These are phyloP conservation scores for Calonectria pauciramosa DNA, from an alignment of 2,329 filamentous ascomycete genomes.

Conservation along the genomic window DNA sequence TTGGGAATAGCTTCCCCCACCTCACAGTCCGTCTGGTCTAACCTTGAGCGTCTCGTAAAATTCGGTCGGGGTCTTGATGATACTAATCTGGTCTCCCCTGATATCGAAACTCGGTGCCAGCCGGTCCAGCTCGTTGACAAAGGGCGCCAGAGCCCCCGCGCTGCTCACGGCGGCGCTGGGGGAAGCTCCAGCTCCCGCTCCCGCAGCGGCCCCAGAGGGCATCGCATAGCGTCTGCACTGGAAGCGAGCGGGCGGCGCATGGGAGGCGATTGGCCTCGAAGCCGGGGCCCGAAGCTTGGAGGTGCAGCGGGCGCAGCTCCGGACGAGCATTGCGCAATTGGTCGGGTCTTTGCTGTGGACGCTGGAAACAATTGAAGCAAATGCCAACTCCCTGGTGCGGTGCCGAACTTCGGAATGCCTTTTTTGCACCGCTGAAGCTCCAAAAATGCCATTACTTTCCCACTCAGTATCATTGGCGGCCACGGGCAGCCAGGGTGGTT, in stretches of 20 bases:
- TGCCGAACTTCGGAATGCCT: slow-evolving; percentile 13
- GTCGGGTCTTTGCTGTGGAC: neutral
- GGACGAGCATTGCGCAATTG: slow-evolving; percentile 50
- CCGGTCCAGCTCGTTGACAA: slow-evolving; percentile 82
- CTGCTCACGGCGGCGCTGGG: slow-evolving; percentile 45
- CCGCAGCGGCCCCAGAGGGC: slow-evolving; percentile 39
- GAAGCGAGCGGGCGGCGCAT: slow-evolving; percentile 49
- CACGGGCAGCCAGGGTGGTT: slow-evolving; percentile 3
- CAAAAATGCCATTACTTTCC: slow-evolving; percentile 33
- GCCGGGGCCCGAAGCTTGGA: slow-evolving; percentile 42
- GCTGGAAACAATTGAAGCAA: neutral
- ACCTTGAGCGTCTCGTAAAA: slow-evolving; percentile 96
- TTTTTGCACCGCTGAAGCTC: slow-evolving; percentile 19
- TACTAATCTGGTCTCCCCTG: slow-evolving; percentile 81
- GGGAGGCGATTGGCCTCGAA: slow-evolving; percentile 40
- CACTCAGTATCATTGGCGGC: slow-evolving; percentile 41
- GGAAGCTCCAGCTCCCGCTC: slow-evolving; percentile 18
- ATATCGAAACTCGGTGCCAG: slow-evolving; percentile 94
- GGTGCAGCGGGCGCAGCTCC: slow-evolving; percentile 51
- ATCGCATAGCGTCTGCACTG: slow-evolving; percentile 59
- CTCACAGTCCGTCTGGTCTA: neutral
- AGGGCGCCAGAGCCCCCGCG: slow-evolving; percentile 63
- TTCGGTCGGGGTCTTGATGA: slow-evolving; percentile 84
- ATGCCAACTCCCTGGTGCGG: neutral
- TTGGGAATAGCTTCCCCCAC: neutral